Evolutionary conservation across 176 grass and related monocot genomes (phyloP).

Genomic region (Juncus inflexus): DNA sequence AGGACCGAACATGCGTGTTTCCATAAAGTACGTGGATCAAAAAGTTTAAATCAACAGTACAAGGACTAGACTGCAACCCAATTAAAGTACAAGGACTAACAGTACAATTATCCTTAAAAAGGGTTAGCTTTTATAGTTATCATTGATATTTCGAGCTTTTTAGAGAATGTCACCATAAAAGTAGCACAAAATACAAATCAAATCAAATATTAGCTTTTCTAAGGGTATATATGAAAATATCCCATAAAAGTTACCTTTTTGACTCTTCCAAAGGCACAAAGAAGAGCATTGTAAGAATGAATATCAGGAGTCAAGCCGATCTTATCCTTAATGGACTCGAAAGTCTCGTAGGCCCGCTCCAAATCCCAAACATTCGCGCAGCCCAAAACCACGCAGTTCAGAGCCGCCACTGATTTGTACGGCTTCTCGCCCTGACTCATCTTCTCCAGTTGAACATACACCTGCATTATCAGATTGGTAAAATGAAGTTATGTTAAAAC

Average conservation of each 20-base stretch:
- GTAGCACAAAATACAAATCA: too few species aligned
- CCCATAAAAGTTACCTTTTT: slow-evolving; percentile 46
- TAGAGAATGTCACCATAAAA: too few species aligned
- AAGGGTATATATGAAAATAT: slow-evolving; percentile 13
- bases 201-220: slow-evolving; percentile 16
- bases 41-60: too few species aligned
- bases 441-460: slow-evolving; percentile 94
- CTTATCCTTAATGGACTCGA: slow-evolving; percentile 76
- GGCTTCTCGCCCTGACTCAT: slow-evolving; percentile 62
- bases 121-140: too few species aligned
- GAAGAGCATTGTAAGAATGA: slow-evolving; percentile 91
- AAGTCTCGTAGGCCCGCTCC: slow-evolving; percentile 90
- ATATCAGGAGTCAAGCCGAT: slow-evolving; percentile 71
- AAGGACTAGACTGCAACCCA: too few species aligned
- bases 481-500: too few species aligned
- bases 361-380: slow-evolving; percentile 99
- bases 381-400: slow-evolving; percentile 95
- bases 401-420: slow-evolving; percentile 86
- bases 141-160: too few species aligned
- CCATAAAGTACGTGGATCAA: too few species aligned
- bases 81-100: too few species aligned
- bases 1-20: too few species aligned
- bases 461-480: slow-evolving; percentile 29
- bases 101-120: too few species aligned
- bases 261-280: slow-evolving; percentile 80